These are phyloP conservation scores for Alternaria gansuensis DNA, from an alignment of 2,329 filamentous ascomycete species.

Conservation along the genomic window DNA sequence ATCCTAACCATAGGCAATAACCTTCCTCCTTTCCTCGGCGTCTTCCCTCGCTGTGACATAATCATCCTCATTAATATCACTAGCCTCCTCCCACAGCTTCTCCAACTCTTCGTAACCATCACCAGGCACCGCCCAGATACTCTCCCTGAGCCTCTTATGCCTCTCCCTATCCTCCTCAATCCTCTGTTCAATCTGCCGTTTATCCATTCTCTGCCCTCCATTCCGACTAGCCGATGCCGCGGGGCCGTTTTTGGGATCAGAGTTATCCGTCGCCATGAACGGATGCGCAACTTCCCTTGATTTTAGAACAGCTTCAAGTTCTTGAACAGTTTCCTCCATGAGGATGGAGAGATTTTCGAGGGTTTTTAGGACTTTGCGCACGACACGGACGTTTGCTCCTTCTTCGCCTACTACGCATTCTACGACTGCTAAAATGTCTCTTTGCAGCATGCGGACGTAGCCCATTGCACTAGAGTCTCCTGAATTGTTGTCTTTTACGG, in stretches of 20 bases:
- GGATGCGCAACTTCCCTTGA: slow-evolving; percentile 69
- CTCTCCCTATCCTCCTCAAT: slow-evolving; percentile 97
- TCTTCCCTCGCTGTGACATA: slow-evolving; percentile 81
- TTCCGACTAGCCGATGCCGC: slow-evolving; percentile 33
- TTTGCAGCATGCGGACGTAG: slow-evolving; percentile 93
- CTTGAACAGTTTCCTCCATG: slow-evolving; percentile 74
- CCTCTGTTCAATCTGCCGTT: slow-evolving; percentile 89
- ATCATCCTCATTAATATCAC: slow-evolving; percentile 88
- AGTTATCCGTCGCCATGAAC: slow-evolving; percentile 25
- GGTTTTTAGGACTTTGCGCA: slow-evolving; percentile 78
- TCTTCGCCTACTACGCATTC: slow-evolving; percentile 91
- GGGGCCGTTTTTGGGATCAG: slow-evolving; percentile 22
- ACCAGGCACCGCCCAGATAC: slow-evolving; percentile 85
- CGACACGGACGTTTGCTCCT: slow-evolving; percentile 92
- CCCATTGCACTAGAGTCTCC: slow-evolving; percentile 72
- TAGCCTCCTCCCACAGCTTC: slow-evolving; percentile 85
- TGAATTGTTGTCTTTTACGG: slow-evolving; percentile 75
- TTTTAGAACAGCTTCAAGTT: slow-evolving; percentile 84
- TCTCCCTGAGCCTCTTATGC: slow-evolving; percentile 90
- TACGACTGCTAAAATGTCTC: slow-evolving; percentile 89
- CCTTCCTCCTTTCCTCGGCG: slow-evolving; percentile 62
- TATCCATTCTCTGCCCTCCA: slow-evolving; percentile 69
- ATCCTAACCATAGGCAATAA: slow-evolving; percentile 52
- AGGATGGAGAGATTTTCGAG: slow-evolving; percentile 77
- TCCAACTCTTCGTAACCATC: slow-evolving; percentile 73